Conservation (phyloP, 2,329 filamentous ascomycete genomes). For the Talaromyces sp. region DNA sequence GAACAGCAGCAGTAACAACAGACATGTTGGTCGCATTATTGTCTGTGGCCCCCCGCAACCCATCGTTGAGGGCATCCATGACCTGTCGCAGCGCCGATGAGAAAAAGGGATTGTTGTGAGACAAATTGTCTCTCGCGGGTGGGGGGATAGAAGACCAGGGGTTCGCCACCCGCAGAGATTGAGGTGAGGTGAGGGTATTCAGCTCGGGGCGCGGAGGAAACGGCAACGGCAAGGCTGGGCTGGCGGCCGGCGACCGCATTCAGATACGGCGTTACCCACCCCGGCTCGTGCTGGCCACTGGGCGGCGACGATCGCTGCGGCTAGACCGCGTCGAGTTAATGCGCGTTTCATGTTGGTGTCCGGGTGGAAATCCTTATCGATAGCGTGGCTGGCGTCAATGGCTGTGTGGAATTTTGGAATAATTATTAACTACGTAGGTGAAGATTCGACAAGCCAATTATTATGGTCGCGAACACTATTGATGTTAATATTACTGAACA, state of each 20-base stretch:
- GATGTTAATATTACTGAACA: too few relatives aligned
- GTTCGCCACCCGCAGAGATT: background rate
- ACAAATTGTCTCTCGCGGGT: background rate
- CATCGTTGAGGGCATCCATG: background rate
- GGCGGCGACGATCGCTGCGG: background rate
- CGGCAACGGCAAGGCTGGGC: too few relatives aligned
- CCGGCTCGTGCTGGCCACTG: background rate
- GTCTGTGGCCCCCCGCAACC: background rate
- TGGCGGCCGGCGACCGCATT: too few relatives aligned
- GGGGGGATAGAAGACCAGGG: background rate
- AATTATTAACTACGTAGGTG: too few relatives aligned
- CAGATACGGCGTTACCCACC: too few relatives aligned
- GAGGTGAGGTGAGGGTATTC: background rate
- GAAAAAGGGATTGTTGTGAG: background rate
- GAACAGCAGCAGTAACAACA: background rate
- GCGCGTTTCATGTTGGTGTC: background rate
- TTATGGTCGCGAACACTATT: too few relatives aligned
- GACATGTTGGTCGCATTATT: background rate
- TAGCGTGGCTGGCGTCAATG: background rate
- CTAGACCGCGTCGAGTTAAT: background rate
- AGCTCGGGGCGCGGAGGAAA: background rate
- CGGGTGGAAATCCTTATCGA: background rate
- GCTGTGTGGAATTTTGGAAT: too few relatives aligned
- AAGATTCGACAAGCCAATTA: too few relatives aligned
- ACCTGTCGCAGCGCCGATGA: background rate